Conservation (phyloP, 306 rosid genomes). For the Acacia acuminata region DNA sequence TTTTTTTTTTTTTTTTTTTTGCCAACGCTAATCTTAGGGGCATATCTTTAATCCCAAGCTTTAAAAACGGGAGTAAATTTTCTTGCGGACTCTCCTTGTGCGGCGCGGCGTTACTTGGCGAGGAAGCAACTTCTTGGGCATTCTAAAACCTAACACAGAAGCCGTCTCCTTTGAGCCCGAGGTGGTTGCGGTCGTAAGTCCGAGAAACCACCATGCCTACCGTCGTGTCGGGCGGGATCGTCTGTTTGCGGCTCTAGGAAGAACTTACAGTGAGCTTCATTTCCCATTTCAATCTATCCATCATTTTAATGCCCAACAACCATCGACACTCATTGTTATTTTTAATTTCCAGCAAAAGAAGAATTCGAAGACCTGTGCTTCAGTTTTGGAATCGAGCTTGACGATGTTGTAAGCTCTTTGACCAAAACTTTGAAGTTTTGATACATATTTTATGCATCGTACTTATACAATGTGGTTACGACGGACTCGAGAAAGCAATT, state of each 20-base stretch:
- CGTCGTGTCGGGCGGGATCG: background rate
- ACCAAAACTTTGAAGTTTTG: background rate
- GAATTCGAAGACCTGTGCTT: slow-evolving; percentile 8
- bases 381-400: slow-evolving; percentile 1
- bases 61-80: background rate
- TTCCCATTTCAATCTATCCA: background rate
- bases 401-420: background rate
- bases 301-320: background rate
- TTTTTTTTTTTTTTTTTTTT: too few relatives aligned
- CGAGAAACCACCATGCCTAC: background rate
- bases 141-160: background rate
- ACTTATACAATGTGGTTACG: background rate
- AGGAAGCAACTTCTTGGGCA: background rate
- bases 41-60: too few relatives aligned
- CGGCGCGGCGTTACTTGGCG: background rate
- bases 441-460: background rate
- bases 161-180: background rate
- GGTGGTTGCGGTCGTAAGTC: background rate
- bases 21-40: too few relatives aligned
- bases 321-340: background rate
- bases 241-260: background rate
- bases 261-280: background rate
- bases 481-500: background rate
- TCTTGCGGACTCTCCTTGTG: too few relatives aligned
- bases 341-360: background rate